Base-by-base conservation (phyloP, 768 basidiomycete genomes). In the Phylloporus arenicola region DNA sequence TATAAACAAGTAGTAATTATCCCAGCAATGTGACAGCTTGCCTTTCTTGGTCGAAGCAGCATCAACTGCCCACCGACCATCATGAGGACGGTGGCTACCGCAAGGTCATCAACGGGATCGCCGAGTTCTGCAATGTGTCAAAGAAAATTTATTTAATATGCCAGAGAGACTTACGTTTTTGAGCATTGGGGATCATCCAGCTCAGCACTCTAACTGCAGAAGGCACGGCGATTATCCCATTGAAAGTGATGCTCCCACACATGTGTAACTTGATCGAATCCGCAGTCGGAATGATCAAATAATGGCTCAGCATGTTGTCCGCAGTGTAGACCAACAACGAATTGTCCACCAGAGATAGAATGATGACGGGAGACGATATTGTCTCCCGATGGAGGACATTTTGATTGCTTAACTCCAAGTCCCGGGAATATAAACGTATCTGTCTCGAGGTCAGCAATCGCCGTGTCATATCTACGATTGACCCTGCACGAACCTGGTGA, bases 171-270 rank as follows among this genome's bases (percentile, higher is more conserved):
- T 57, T 64, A 95, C 96, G 86, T 68, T 94, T 97, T 66, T 98
- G 95, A 10, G 86, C 82, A 51, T 77, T 75, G 0, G 96, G 95
- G 49, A 99, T 88, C 83, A 98, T 87, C 96, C 96, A 99, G 67
- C 94, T 96, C 63, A 98, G 70, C 57, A 88, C 88, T 53, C 93
- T 75, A 2, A 99, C 94, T 12, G 89, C 80, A 30, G 75, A 80
- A 6, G 96, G 93, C 8, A 81, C 79, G 12, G 83, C 79, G 43
- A 98, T 89, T 45, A 98, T 88, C 5, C 94, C 95, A 47, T 79
- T 79, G 63, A 99, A 98, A 16, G 84, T 87, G 62, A 98, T 99
- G 59, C 90, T 96, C 8, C 95, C 95, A 67, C 96, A 98, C 4
- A 90, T 68, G 57, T 92, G 86, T 35, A 98, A 72, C 64, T 83